phyloP scores from a whole-genome alignment of 2,329 filamentous ascomycete species.

The Parastagonospora avenae region DNA sequence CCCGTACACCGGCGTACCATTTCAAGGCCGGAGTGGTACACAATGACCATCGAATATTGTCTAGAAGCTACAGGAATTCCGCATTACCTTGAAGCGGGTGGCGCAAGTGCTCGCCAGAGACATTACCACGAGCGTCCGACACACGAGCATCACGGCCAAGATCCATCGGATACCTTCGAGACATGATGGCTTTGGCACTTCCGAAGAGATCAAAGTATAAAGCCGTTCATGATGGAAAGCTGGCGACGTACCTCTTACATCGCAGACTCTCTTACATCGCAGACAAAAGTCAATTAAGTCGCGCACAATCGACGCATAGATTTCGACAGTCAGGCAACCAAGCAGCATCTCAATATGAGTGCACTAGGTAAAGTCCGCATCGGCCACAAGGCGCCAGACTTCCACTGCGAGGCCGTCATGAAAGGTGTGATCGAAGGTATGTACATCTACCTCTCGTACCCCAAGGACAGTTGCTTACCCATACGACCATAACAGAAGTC shows the following conservation, averaged over 20 bases:
- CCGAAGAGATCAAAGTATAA: background rate
- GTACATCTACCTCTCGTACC: constrained; percentile 4
- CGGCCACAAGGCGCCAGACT: constrained; percentile 33
- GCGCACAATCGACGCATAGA: no score
- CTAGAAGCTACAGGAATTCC: background rate
- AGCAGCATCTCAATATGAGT: constrained; percentile 18
- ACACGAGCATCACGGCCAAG: background rate
- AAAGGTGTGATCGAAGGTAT: constrained; percentile 30
- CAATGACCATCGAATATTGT: background rate
- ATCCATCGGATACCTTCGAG: constrained; percentile 4
- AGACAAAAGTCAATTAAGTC: background rate
- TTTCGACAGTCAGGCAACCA: no score
- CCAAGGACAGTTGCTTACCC: background rate
- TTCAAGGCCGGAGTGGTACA: background rate
- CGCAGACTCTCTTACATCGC: background rate
- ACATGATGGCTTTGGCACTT: constrained; percentile 1
- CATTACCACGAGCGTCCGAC: constrained; percentile 10
- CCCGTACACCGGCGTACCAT: background rate
- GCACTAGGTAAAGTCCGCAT: constrained; percentile 28
- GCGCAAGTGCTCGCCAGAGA: constrained; percentile 8
- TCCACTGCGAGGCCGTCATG: constrained; percentile 33
- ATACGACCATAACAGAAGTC: constrained; percentile 25
- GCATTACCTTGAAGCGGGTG: constrained; percentile 5
- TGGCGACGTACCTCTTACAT: background rate
- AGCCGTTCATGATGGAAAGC: background rate